These are phyloP conservation scores for Prunus padus DNA, from an alignment of 306 rosid genomes.

Conservation along the genomic window DNA sequence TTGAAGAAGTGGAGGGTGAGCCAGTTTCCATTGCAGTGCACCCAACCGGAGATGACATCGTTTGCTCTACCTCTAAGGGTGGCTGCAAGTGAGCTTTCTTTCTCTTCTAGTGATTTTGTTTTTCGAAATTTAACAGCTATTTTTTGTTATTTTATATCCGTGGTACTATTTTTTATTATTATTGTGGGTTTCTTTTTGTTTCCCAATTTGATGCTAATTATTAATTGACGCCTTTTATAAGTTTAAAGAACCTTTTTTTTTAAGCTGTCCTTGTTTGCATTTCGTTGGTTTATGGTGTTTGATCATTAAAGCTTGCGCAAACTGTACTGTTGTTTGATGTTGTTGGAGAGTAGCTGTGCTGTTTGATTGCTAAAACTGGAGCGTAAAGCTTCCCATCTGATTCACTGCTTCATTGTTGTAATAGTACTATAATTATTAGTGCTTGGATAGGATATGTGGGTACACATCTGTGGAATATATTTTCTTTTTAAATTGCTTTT, in stretches of 20 bases:
- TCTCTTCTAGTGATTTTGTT: background rate
- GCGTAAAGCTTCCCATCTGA: background rate
- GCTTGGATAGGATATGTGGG: background rate
- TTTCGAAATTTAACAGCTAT: background rate
- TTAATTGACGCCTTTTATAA: background rate
- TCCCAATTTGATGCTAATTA: background rate
- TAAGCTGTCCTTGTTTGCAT: background rate
- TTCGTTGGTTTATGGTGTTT: background rate
- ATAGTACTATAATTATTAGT: too few species aligned
- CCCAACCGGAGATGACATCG: slow-evolving; percentile 73
- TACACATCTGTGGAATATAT: background rate
- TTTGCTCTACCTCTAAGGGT: slow-evolving; percentile 77
- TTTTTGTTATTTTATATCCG: background rate
- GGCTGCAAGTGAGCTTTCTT: slow-evolving; percentile 80
- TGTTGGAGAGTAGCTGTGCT: background rate
- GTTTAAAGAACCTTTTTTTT: background rate
- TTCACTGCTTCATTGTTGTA: background rate
- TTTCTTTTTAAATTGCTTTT: background rate
- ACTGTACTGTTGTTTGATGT: too few species aligned
- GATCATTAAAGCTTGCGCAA: background rate
- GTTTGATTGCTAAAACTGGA: background rate
- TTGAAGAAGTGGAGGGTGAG: slow-evolving; percentile 88
- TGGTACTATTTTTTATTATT: background rate
- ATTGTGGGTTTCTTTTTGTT: background rate
- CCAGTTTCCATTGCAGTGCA: slow-evolving; percentile 78